Percentiles rank a stretch among this genome's conserved stretches.
Conservation (phyloP, 495 filamentous ascomycete species). For the Penicillium subrubescens region DNA sequence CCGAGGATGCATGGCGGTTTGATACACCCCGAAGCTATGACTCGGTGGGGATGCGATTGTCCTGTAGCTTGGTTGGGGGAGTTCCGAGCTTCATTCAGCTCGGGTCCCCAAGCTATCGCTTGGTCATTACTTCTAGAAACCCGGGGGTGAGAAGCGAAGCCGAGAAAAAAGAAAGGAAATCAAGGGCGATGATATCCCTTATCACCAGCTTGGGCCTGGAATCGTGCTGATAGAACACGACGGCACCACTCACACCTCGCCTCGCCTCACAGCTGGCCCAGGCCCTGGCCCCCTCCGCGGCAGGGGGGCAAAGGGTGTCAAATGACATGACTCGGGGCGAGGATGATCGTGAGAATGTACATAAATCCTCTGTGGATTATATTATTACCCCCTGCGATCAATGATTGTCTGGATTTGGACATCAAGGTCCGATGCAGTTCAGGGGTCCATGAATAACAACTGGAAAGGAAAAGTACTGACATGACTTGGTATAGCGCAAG, state of each 20-base stretch:
- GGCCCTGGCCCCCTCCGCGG: not conserved
- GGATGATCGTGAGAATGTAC: not conserved
- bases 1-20: not conserved
- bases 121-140: not conserved
- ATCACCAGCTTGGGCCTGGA: not conserved
- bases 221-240: not conserved
- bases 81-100: not conserved
- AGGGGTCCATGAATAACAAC: not conserved
- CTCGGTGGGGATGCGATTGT: not conserved
- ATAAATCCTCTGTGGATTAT: not conserved
- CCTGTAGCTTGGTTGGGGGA: not conserved
- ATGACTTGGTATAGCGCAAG: not conserved
- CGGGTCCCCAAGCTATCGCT: not conserved
- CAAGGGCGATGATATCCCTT: not conserved
- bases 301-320: conserved; percentile 14
- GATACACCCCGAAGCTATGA: not conserved
- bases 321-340: conserved; percentile 13
- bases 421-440: not conserved
- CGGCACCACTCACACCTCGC: not conserved
- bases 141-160: not conserved
- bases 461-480: not conserved
- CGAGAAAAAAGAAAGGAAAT: not conserved
- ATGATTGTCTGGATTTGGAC: not conserved
- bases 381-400: not conserved
- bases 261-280: not conserved